Base-by-base conservation (phyloP, 2,329 filamentous ascomycete genomes). In the Hysterium pulicare region DNA sequence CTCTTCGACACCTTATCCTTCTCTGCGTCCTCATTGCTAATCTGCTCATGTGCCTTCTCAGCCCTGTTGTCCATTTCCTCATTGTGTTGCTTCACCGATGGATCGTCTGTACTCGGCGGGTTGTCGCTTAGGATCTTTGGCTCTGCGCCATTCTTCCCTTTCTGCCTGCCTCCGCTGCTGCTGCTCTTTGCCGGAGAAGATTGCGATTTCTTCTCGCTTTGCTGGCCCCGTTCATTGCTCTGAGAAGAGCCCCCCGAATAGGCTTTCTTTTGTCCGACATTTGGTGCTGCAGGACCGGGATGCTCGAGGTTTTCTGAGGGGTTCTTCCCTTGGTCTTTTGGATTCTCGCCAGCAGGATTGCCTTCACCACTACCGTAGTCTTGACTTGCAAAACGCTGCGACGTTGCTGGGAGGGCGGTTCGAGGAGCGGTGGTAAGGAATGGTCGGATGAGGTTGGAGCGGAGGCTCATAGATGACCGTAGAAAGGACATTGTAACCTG, bases 321-420 rank as follows among this genome's bases (percentile, higher is more conserved):
- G 2, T 54, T 59, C 32, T 64, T 47, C 49, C 68, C 68, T 48
- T 71, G 69, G 37, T 67, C 47, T 53, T 72, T 58, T 1, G 69
- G 68, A n/a, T 67, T 66, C 52, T 72, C 68, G 44, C 66, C 67
- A n/a, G 48, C 61, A 22, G 69, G 69, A 38, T 69, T 66, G 48
- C 69, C 68, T 6, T 61, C 50, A 41, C 67, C 70, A 19, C 61
- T 66, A 50, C 71, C 71, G 49, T 73, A 73, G 57, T 68, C 71
- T 44, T 57, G 50, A 17, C 53, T 55, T 20, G 67, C 68, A 46
- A 64, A 61, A 42, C 64, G 66, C 13, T 38, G 43, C 20, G 43
- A 33, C 23, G 46, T 33, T 23, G 53, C 47, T 37, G 64, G 59
- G 26, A 58, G 35, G 24, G 49, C 51, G 16, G 60, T 53, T 46